A percentile compares a stretch with the other conserved stretches of the same genome.
phyloP scores from a whole-genome alignment of 2,329 filamentous ascomycete species.

The Fusarium guadeloupense region DNA sequence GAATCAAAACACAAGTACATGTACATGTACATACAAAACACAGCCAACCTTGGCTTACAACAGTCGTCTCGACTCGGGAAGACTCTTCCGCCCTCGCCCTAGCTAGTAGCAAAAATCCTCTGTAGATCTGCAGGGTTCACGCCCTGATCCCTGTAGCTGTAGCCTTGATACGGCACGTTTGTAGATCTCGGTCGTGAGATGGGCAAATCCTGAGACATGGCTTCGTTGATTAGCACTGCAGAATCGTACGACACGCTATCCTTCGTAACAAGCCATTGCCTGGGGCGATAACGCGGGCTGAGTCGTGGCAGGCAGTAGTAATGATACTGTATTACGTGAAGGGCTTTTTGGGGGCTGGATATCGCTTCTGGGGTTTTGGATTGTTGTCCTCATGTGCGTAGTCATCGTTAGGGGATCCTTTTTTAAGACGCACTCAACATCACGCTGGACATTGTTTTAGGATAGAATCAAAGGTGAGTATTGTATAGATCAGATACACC shows the following conservation, averaged over 20 bases:
- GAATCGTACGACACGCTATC: constrained; percentile 33
- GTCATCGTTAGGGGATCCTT: too few relatives aligned
- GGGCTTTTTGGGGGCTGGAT: too few relatives aligned
- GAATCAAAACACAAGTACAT: neutral
- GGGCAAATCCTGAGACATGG: constrained; percentile 31
- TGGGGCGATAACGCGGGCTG: constrained; percentile 4
- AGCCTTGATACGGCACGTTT: constrained; percentile 17
- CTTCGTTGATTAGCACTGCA: constrained; percentile 19
- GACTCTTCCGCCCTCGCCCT: neutral
- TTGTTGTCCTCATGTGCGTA: neutral
- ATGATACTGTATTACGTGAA: constrained; percentile 21
- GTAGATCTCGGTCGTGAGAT: constrained; percentile 22
- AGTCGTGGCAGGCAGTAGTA: constrained; percentile 6
- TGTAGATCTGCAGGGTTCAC: constrained; percentile 21
- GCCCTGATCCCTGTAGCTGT: constrained; percentile 14
- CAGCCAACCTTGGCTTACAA: constrained; percentile 1
- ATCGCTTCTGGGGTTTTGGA: neutral
- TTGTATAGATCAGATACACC: neutral
- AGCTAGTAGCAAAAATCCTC: neutral
- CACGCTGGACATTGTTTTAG: neutral
- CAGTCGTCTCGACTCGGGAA: neutral
- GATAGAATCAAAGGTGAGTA: neutral
- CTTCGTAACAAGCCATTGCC: constrained; percentile 9
- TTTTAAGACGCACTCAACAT: too few relatives aligned
- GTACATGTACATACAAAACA: neutral